Evolutionary conservation across 495 filamentous ascomycete genomes (phyloP), one percentile per base, ranked within the genome.

Genomic region (Cercophora scortea): DNA sequence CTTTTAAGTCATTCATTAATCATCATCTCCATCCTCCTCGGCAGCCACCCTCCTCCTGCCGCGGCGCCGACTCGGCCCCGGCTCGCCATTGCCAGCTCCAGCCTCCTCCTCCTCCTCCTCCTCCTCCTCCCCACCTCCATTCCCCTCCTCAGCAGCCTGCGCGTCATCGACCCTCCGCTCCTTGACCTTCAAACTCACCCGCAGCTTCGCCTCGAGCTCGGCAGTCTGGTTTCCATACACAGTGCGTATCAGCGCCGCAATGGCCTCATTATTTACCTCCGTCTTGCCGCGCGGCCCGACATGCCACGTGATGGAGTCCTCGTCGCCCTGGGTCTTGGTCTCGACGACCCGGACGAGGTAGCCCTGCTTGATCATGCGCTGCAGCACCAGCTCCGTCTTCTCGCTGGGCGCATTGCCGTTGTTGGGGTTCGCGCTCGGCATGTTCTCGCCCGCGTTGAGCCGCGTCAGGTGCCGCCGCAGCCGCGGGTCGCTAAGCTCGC

Each of bases 221-320:
- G 74, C 69, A 8, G 65, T 72, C 32, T 64, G 63, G 8, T 69
- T 66, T 32, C 75, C 79, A 66, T 79, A 83, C 33, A 83, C 70
- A 50, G 79, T 71, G 49, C 78, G 78, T 4, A 92, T 81, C 47
- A 97, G 61, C 2, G 79, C 80, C 12, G 82, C 79, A 33, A 94
- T 84, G 12, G 83, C 86, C 33, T 79, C 74, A 49, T 80, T 79
- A 3, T 84, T 86, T 34, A 98, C 84, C 64, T 98, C 93, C 11
- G 88, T 72, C 70, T 88, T 96, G 12, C 90, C 93, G 35, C 93
- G 76, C 33, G 88, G 85, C 3, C 90, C 90, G 25, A 95, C 77
- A 52, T 86, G 79, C 71, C 83, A 95, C 47, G 86, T 87, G 9
- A 88, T 77, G 5, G 77, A 66, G 52, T 94, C 89, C 17, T 90